These are phyloP conservation scores for Talaromyces proteolyticus DNA, from an alignment of 495 filamentous ascomycete species.

Conservation along the genomic window DNA sequence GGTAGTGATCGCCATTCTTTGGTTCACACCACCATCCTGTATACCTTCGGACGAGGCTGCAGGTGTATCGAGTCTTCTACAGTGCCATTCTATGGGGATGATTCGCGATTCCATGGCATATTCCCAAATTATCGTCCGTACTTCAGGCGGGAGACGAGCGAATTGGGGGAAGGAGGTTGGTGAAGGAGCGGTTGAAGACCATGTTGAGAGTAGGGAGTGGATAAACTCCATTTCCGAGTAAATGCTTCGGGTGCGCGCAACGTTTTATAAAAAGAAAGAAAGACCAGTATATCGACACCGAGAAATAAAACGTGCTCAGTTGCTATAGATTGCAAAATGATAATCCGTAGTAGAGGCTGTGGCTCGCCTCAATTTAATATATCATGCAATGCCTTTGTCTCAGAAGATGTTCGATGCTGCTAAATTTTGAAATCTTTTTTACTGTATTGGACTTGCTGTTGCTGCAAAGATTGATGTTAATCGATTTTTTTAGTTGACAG, in stretches of 20 bases:
- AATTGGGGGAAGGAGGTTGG: background rate
- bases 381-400: too few relatives aligned
- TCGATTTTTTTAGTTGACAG: too few relatives aligned
- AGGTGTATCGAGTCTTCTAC: background rate
- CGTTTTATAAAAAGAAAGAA: background rate
- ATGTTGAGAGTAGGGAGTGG: background rate
- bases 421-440: too few relatives aligned
- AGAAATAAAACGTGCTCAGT: background rate
- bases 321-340: background rate
- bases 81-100: background rate
- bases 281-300: background rate
- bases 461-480: too few relatives aligned
- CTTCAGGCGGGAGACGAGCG: background rate
- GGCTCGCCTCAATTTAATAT: too few relatives aligned
- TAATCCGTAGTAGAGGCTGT: too few relatives aligned
- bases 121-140: background rate
- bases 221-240: background rate
- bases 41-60: background rate
- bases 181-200: background rate
- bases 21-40: background rate
- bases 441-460: too few relatives aligned
- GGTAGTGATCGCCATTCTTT: background rate
- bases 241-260: background rate
- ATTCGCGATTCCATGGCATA: background rate
- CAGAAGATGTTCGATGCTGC: too few relatives aligned